A percentile compares a stretch with the other conserved stretches of the same genome.
Evolutionary conservation across 2,329 filamentous ascomycete genomes (phyloP).

Genomic region (Dryadomyces quercus-mongolicae): DNA sequence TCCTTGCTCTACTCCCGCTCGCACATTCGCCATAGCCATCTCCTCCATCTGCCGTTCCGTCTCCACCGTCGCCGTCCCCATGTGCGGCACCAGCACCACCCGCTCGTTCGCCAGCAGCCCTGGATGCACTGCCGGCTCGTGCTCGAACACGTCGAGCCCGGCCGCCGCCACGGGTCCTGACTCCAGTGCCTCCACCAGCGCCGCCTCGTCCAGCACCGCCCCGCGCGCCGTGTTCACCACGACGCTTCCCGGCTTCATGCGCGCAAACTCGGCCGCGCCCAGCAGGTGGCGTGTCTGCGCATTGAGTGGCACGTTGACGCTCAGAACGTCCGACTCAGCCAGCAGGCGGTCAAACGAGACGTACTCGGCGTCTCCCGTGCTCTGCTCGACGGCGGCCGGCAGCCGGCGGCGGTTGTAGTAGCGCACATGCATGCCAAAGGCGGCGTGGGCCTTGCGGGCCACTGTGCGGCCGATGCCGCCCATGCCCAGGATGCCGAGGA

Average conservation of each 20-base stretch:
- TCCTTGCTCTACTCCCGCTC: conserved; percentile 13
- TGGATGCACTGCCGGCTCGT: conserved; percentile 53
- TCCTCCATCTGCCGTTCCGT: conserved; percentile 22
- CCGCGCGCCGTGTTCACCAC: conserved; percentile 46
- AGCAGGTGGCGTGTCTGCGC: conserved; percentile 26
- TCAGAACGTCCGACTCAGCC: conserved; percentile 31
- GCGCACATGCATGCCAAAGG: conserved; percentile 44
- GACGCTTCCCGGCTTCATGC: conserved; percentile 37
- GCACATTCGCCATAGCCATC: conserved; percentile 11
- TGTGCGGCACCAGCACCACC: conserved; percentile 69
- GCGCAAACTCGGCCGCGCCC: conserved; percentile 26
- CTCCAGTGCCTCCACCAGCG: conserved; percentile 33
- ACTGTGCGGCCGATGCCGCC: conserved; percentile 42
- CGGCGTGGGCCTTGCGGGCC: conserved; percentile 48
- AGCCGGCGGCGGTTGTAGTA: conserved; percentile 37
- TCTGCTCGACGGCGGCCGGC: conserved; percentile 20
- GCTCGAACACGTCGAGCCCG: conserved; percentile 39
- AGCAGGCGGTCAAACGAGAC: conserved; percentile 29
- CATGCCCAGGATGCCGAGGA: conserved; percentile 46
- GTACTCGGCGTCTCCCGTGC: conserved; percentile 13
- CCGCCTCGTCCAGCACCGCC: conserved; percentile 36
- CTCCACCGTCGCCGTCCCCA: conserved; percentile 72
- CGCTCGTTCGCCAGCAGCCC: conserved; percentile 58
- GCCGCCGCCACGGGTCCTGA: conserved; percentile 29
- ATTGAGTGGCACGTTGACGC: conserved; percentile 34